Conservation (phyloP, 768 basidiomycete species). For the Russula emetica region DNA sequence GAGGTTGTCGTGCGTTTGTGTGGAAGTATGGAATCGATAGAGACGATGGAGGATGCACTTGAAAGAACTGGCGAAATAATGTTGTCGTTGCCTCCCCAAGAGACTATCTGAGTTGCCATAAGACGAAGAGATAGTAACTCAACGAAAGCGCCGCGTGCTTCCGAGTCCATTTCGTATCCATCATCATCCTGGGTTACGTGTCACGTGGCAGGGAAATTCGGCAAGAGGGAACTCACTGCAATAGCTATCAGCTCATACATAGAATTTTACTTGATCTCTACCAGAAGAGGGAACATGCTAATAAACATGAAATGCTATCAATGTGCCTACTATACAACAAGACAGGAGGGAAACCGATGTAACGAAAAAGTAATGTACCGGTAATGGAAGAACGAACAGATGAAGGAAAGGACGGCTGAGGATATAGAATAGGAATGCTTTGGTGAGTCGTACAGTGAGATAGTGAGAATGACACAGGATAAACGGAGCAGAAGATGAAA, state of each 20-base stretch:
- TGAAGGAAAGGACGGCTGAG: constrained; percentile 14
- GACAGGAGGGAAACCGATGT: constrained; percentile 1
- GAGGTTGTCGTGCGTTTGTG: neutral
- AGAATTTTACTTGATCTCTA: constrained; percentile 11
- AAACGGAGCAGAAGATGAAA: constrained; percentile 16
- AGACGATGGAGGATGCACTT: constrained; percentile 1
- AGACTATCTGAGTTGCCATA: constrained; percentile 13
- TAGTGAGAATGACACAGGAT: constrained; percentile 16
- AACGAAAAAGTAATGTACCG: constrained; percentile 14
- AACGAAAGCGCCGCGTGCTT: too few species aligned
- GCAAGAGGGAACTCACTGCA: too few species aligned
- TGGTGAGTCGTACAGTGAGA: constrained; percentile 26
- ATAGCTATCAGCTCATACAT: constrained; percentile 2
- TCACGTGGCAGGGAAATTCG: too few species aligned
- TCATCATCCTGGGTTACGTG: too few species aligned
- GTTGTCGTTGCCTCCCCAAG: neutral
- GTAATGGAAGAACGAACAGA: constrained; percentile 22
- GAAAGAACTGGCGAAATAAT: neutral
- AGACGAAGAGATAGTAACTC: too few species aligned
- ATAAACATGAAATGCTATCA: neutral
- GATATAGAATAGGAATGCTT: constrained; percentile 23
- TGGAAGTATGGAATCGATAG: neutral
- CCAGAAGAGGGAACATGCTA: constrained; percentile 8
- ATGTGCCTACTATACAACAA: constrained; percentile 19
- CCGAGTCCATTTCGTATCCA: too few species aligned